Conservation (phyloP, 2,329 filamentous ascomycete species). For the Alternaria sp. region DNA sequence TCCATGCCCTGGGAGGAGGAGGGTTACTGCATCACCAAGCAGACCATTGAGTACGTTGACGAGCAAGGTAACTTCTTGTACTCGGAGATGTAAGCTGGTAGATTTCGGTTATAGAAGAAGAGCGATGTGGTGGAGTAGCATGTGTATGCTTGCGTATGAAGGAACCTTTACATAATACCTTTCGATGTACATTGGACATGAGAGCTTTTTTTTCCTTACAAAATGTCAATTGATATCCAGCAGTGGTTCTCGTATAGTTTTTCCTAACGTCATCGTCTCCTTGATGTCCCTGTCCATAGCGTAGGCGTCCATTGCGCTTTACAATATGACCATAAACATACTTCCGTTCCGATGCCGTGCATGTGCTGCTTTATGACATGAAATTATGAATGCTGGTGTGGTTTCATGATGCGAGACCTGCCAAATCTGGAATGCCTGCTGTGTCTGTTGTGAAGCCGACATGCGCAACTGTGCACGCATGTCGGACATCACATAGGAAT, state of each 20-base stretch:
- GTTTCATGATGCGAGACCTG: background rate
- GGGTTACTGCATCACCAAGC: conserved; percentile 40
- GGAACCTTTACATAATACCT: conserved; percentile 14
- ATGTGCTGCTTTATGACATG: background rate
- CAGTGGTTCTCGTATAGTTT: conserved; percentile 1
- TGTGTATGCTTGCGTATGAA: conserved; percentile 6
- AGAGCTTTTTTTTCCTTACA: conserved; percentile 14
- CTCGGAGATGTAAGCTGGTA: conserved; percentile 22
- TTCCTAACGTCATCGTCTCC: background rate
- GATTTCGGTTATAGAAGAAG: background rate
- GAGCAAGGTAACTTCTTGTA: conserved; percentile 41
- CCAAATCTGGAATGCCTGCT: background rate
- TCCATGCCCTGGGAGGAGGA: conserved; percentile 32
- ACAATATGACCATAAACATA: background rate
- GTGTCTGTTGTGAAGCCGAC: background rate
- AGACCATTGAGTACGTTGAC: conserved; percentile 46
- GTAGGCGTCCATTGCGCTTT: background rate
- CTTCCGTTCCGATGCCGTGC: background rate
- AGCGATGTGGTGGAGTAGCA: background rate
- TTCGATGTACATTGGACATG: conserved; percentile 10
- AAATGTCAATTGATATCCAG: conserved; percentile 13
- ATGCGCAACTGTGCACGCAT: background rate
- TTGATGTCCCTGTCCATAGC: background rate
- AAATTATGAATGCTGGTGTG: background rate
- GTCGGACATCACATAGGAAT: background rate